These are phyloP conservation scores for Auxenochlorella pyrenoidosa DNA, from an alignment of 139 green algal genomes.

Conservation along the genomic window DNA sequence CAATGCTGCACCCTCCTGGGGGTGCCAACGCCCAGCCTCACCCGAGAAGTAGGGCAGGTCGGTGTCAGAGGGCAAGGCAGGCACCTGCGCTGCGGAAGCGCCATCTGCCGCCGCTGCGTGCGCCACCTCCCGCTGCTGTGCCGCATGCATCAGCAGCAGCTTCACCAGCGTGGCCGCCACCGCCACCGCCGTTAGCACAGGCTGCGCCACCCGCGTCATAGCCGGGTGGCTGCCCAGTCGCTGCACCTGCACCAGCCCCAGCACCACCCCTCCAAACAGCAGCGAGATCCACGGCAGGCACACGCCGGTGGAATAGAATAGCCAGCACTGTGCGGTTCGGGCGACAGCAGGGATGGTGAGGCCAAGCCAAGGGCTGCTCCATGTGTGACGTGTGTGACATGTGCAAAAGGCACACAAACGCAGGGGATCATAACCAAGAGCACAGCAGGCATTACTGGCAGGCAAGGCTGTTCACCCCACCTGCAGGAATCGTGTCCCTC, in stretches of 20 bases:
- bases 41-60: background rate
- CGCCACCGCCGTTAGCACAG: background rate
- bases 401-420: too few species aligned
- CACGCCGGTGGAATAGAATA: conserved; percentile 22
- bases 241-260: conserved; percentile 21
- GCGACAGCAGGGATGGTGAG: background rate
- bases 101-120: background rate
- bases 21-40: background rate
- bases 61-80: background rate
- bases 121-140: too few species aligned
- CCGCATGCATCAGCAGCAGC: conserved; percentile 12
- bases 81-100: background rate
- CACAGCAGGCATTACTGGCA: too few species aligned
- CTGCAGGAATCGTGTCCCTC: conserved; percentile 36
- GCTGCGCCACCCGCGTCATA: background rate
- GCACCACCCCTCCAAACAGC: conserved; percentile 4
- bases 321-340: background rate
- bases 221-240: conserved; percentile 10
- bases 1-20: too few species aligned
- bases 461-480: too few species aligned
- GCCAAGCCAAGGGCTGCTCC: too few species aligned
- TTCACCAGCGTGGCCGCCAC: conserved; percentile 8
- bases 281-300: conserved; percentile 36
- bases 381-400: background rate
- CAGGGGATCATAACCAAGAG: too few species aligned